Evolutionary conservation across 345 rosid genomes (phyloP).

Genomic region (Erysimum cheiranthoides): DNA sequence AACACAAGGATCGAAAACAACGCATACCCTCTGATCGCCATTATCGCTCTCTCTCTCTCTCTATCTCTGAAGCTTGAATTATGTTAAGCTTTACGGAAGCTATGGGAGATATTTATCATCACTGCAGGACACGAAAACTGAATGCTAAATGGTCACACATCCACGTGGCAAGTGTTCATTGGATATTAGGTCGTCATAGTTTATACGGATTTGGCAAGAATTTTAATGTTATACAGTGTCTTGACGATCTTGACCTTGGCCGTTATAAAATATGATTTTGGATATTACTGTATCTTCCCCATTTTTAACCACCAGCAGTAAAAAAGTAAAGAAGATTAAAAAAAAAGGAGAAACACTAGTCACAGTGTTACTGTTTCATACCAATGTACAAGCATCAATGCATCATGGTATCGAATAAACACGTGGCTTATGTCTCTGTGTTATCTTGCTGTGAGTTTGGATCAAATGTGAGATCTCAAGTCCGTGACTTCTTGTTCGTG

Average conservation of each 20-base stretch:
- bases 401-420: neutral
- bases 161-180: constrained; percentile 45
- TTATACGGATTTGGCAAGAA: neutral
- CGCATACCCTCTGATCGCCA: constrained; percentile 56
- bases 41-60: constrained; percentile 23
- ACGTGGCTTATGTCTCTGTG: constrained; percentile 35
- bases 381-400: neutral
- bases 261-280: neutral
- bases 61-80: neutral
- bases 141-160: constrained; percentile 33
- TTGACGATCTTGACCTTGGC: constrained; percentile 2
- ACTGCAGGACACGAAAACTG: constrained; percentile 13
- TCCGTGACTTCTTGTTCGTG: constrained; percentile 35
- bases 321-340: neutral
- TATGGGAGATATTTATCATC: constrained; percentile 25
- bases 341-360: neutral
- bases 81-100: constrained; percentile 21
- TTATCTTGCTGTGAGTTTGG: constrained; percentile 7
- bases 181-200: constrained; percentile 42
- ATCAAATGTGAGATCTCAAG: constrained; percentile 32
- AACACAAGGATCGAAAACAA: constrained; percentile 46
- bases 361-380: neutral
- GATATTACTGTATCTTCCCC: neutral
- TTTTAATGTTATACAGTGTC: neutral
- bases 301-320: constrained; percentile 7